A percentile compares a stretch with the other conserved stretches of the same genome.
Evolutionary conservation across 2,329 filamentous ascomycete species (phyloP).

Genomic region (Nakataea oryzae): DNA sequence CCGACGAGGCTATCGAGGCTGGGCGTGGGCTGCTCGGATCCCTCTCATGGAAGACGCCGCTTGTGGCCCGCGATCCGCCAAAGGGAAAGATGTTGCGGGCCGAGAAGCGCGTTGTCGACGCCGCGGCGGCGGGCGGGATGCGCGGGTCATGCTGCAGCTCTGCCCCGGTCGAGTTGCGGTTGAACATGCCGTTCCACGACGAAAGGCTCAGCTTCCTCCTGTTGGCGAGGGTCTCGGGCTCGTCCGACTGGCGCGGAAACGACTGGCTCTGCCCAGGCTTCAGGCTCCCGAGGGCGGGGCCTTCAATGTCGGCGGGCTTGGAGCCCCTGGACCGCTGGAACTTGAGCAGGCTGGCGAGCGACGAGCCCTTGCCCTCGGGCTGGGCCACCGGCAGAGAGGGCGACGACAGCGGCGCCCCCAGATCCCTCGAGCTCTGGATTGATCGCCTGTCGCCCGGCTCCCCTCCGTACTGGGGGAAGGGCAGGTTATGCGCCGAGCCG

Average conservation of each 20-base stretch:
- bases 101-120: constrained; percentile 25
- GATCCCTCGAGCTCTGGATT: constrained; percentile 17
- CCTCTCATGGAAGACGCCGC: constrained; percentile 38
- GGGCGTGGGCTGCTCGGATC: constrained; percentile 54
- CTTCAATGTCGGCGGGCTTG: constrained; percentile 50
- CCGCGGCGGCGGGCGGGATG: constrained; percentile 9
- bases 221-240: constrained; percentile 37
- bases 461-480: constrained; percentile 39
- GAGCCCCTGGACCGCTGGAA: constrained; percentile 51
- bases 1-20: constrained; percentile 56
- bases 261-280: constrained; percentile 69
- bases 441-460: constrained; percentile 36
- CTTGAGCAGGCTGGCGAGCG: constrained; percentile 40
- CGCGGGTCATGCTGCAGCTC: constrained; percentile 27
- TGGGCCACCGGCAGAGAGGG: constrained; percentile 20
- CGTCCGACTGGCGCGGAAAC: constrained; percentile 54
- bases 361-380: constrained; percentile 11
- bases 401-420: constrained; percentile 25
- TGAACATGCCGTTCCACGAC: constrained; percentile 44
- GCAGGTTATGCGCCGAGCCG: constrained; percentile 47
- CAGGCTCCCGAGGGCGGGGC: constrained; percentile 56
- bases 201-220: constrained; percentile 43
- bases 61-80: constrained; percentile 35
- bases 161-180: constrained; percentile 37
- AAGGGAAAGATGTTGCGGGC: constrained; percentile 34